phyloP scores from a whole-genome alignment of 257 asterid genomes.

The Orobanche coerulescens region DNA sequence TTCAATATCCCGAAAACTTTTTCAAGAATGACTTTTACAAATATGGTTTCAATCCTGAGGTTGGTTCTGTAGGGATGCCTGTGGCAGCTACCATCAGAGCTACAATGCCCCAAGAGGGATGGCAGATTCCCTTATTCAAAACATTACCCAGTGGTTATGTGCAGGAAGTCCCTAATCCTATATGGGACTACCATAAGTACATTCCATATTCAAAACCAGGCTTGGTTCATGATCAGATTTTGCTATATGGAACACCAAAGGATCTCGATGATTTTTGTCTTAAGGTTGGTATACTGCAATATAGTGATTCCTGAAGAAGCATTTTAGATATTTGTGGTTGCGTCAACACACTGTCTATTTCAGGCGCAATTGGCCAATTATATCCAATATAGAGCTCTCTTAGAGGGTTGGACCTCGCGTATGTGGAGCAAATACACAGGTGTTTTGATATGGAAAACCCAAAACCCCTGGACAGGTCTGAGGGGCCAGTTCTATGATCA shows the following conservation, averaged over 20 bases:
- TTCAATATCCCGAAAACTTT: slow-evolving; percentile 83
- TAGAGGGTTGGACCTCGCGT: slow-evolving; percentile 94
- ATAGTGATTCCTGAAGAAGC: slow-evolving; percentile 5
- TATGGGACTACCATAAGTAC: slow-evolving; percentile 85
- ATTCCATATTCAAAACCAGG: slow-evolving; percentile 90
- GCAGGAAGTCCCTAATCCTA: slow-evolving; percentile 80
- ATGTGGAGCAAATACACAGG: slow-evolving; percentile 99
- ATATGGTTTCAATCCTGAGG: slow-evolving; percentile 97
- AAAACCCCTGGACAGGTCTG: slow-evolving; percentile 97
- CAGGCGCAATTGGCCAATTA: slow-evolving; percentile 94
- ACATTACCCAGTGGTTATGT: slow-evolving; percentile 54
- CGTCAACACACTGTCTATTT: slow-evolving; percentile 19
- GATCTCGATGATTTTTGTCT: slow-evolving; percentile 94
- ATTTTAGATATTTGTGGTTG: background rate
- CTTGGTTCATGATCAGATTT: slow-evolving; percentile 79
- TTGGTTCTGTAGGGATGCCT: slow-evolving; percentile 96
- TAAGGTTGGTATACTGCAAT: slow-evolving; percentile 41
- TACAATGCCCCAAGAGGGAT: slow-evolving; percentile 79
- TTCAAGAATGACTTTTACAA: slow-evolving; percentile 68
- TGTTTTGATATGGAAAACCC: slow-evolving; percentile 95
- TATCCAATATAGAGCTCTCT: slow-evolving; percentile 90
- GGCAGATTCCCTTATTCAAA: slow-evolving; percentile 78
- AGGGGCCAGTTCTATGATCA: slow-evolving; percentile 98
- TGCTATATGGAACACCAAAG: slow-evolving; percentile 64
- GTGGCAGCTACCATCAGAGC: slow-evolving; percentile 96